These are phyloP conservation scores for Plasmodium relictum DNA, from an alignment of 169 alveolate species.

Conservation along the genomic window DNA sequence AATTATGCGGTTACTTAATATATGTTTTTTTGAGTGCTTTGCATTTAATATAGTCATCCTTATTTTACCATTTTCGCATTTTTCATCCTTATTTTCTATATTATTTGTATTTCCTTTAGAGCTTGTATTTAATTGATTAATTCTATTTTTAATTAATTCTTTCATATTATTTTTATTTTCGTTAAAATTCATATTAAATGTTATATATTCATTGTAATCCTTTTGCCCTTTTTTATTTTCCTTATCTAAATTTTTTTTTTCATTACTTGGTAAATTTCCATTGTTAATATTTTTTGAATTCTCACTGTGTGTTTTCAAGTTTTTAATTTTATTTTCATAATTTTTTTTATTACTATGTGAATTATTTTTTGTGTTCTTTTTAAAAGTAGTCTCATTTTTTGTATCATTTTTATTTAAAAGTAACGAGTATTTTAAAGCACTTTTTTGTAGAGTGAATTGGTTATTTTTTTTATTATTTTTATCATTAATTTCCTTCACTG, in stretches of 20 bases:
- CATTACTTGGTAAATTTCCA: neutral
- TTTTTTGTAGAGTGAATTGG: neutral
- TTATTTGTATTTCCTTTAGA: neutral
- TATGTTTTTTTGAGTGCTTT: constrained; percentile 44
- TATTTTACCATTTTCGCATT: constrained; percentile 12
- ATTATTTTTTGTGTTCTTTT: constrained; percentile 11
- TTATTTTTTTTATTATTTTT: constrained; percentile 14
- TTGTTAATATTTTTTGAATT: neutral
- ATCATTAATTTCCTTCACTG: neutral
- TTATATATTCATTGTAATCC: constrained; percentile 41
- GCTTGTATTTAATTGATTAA: neutral
- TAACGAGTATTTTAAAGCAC: neutral
- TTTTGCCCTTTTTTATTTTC: constrained; percentile 3
- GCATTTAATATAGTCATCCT: constrained; percentile 57
- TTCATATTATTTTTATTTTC: constrained; percentile 39
- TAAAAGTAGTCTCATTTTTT: constrained; percentile 4
- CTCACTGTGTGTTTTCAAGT: neutral
- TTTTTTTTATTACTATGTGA: neutral
- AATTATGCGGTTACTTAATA: constrained; percentile 47
- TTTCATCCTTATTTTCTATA: neutral
- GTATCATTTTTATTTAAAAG: constrained; percentile 1
- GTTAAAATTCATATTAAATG: constrained; percentile 38
- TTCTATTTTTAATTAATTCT: constrained; percentile 48
- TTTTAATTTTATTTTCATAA: constrained; percentile 8
- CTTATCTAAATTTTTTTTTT: neutral